phyloP scores from a whole-genome alignment of 257 asterid species.

The Solanum bulbocastanum region DNA sequence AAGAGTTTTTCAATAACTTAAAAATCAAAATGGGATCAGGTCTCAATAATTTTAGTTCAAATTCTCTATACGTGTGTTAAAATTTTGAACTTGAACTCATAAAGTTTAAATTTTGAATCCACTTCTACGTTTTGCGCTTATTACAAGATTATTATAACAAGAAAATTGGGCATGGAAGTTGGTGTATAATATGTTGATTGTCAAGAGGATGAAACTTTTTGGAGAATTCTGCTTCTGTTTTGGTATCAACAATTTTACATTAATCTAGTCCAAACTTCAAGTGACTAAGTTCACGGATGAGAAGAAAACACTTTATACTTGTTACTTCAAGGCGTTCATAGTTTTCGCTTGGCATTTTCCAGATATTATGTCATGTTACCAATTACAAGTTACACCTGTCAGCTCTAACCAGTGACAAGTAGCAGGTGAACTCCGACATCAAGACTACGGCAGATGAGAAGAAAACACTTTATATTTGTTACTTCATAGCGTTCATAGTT shows the following conservation, averaged over 20 bases:
- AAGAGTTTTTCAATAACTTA: neutral
- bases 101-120: neutral
- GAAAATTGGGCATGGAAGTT: neutral
- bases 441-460: too few species aligned
- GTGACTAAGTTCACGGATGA: neutral
- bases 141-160: neutral
- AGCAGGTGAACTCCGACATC: neutral
- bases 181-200: neutral
- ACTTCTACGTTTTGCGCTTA: neutral
- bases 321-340: too few species aligned
- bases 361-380: neutral
- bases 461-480: too few species aligned
- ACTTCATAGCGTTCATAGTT: too few species aligned
- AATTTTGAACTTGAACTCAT: neutral
- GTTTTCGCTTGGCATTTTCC: too few species aligned
- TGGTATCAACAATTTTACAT: neutral
- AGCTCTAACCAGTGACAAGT: neutral
- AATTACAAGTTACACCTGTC: neutral
- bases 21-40: too few species aligned
- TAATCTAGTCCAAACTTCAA: neutral
- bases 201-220: neutral
- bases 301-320: neutral
- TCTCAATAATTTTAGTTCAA: neutral
- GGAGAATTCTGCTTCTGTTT: neutral
- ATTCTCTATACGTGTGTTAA: neutral